A percentile compares a stretch with the other conserved stretches of the same genome.
These are phyloP conservation scores for Drechslerella coelobrocha DNA, from an alignment of 2,329 filamentous ascomycete genomes.

Conservation along the genomic window DNA sequence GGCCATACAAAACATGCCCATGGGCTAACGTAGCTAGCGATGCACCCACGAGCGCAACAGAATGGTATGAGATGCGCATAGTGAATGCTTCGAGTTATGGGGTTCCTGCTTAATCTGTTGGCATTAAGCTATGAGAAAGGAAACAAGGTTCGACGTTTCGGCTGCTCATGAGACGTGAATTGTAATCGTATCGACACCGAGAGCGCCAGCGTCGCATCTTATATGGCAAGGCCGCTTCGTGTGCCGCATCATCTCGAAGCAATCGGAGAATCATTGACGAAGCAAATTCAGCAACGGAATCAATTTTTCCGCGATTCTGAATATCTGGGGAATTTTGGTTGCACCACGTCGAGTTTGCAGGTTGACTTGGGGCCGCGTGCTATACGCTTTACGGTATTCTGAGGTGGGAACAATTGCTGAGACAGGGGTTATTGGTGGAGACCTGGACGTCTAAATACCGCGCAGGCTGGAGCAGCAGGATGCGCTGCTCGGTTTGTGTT, in stretches of 20 bases:
- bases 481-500: too few relatives aligned
- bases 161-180: too few relatives aligned
- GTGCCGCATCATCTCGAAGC: background rate
- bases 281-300: background rate
- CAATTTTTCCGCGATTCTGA: background rate
- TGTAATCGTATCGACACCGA: too few relatives aligned
- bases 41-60: constrained; percentile 20
- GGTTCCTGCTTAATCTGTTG: background rate
- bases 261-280: background rate
- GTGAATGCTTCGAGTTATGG: background rate
- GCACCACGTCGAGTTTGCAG: background rate
- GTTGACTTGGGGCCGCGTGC: background rate
- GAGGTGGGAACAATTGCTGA: too few relatives aligned
- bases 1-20: constrained; percentile 17
- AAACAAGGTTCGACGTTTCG: too few relatives aligned
- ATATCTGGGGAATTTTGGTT: too few relatives aligned
- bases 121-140: too few relatives aligned
- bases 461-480: too few relatives aligned
- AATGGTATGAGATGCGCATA: constrained; percentile 18
- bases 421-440: too few relatives aligned
- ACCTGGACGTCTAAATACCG: too few relatives aligned
- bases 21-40: constrained; percentile 20
- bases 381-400: too few relatives aligned
- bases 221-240: background rate
- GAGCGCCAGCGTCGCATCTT: background rate